Evolutionary conservation across 192 early-diverging fungal genomes (phyloP), one percentile per base, ranked within the genome.

Genomic region (Chytriomyces sp.): DNA sequence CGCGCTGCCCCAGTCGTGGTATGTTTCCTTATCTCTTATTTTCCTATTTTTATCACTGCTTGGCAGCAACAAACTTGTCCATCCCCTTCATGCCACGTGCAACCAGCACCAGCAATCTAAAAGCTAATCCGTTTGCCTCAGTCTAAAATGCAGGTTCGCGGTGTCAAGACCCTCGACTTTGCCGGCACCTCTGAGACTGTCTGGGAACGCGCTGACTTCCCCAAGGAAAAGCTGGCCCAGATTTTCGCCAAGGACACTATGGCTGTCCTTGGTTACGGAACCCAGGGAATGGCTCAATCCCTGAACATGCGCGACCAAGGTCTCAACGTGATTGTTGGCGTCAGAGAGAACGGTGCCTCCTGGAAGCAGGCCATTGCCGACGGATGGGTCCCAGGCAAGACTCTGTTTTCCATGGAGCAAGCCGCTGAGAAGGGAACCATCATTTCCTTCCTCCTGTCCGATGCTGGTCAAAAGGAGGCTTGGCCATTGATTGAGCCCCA

Each of bases 331-430:
- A 94, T 98, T 69, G 86, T 98, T 80, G 97, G 97, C 64, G 89
- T 92, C 35, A 92, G 97, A 83, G 91, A 95, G 83, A 93, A 92
- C 75, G 90, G 92, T 67, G 89, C 89, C 81, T 94, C 94, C 45
- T 98, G 92, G 92, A 89, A 97, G 75, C 88, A 94, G 82, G 97
- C 97, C 67, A 82, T 94, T 64, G 88, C 93, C 63, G 96, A 97
- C 86, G 97, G 96, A 68, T 98, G 96, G 95, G 91, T 96, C 57
- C 93, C 94, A 20, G 95, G 94, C 79, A 93, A 98, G 91, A 94
- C 89, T 78, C 91, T 98, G 76, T 98, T 98, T 88, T 82, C 92
- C 70, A 94, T 98, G 74, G 89, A 92, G 75, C 94, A 96, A 84
- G 97, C 97, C 24, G 88, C 90, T 67, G 83, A 95, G 73, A 94